Evolutionary conservation across 108 stramenopile species (phyloP), one percentile per base, ranked within the genome.

Genomic region (Pseudonitzschia multiseries): DNA sequence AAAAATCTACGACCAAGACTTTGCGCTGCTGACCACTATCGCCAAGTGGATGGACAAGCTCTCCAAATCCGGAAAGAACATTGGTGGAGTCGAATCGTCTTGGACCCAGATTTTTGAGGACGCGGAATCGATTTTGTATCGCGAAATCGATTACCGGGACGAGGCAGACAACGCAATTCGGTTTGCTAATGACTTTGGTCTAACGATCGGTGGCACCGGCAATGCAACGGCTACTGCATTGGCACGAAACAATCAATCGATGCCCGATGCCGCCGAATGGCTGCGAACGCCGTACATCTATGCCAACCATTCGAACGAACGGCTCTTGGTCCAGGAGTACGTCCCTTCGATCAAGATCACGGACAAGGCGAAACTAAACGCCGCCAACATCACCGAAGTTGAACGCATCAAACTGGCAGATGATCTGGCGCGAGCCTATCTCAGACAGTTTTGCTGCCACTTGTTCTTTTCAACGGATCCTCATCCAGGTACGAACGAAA

Each of bases 131-230:
- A 93, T 98, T 63, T 75, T 98, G 59, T 98, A 96, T 74, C 84
- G 97, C 13, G 97, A 98, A 72, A 98, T 98, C 67, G 96, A 98
- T 80, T 98, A 98, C 75, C 82, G 93, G 18, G 95, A 93, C 57
- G 97, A 98, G 81, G 96, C 94, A 18, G 87, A 83, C 5, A 96
- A 98, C 85, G 89, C 84, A 21, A 73, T 84, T 28, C 83, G 93
- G 21, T 97, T 98, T 77, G 84, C 87, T 12, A 73, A 74, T 54
- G 90, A 97, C 71, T 98, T 97, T 81, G 94, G 91, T 8, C 61
- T 94, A 10, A 90, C 86, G 17, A 71, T 89, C 20, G 93, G 89
- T 42, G 89, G 97, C 59, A 66, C 75, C 61, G 14, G 86, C 33
- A 54, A 61, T 41, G 60, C 84, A 4, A 71, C 70, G 24, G 52